These are phyloP conservation scores for Saxispiralis lemnorum DNA, from an alignment of 495 filamentous ascomycete species.

Conservation along the genomic window DNA sequence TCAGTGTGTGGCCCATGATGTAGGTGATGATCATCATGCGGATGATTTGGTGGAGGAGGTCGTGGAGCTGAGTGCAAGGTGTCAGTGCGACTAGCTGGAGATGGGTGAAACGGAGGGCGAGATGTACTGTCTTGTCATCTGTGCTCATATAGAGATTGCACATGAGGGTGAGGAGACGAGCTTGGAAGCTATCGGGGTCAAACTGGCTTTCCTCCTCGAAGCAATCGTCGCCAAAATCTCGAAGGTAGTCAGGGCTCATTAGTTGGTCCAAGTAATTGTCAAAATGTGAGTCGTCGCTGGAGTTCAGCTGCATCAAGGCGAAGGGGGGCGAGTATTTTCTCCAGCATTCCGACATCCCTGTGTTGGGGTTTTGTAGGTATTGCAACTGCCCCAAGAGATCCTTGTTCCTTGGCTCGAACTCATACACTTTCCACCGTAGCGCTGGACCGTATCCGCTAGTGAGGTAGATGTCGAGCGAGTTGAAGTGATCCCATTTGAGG, in stretches of 20 bases:
- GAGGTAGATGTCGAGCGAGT: conserved; percentile 9
- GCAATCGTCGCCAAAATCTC: conserved; percentile 16
- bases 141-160: conserved; percentile 14
- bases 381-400: conserved; percentile 19
- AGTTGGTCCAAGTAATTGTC: conserved; percentile 19
- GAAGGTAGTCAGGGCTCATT: conserved; percentile 1
- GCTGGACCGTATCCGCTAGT: conserved; percentile 12
- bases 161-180: conserved; percentile 20
- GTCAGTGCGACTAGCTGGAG: not conserved
- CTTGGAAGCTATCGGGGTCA: conserved; percentile 19
- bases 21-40: conserved; percentile 24
- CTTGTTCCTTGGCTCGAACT: conserved; percentile 19
- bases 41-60: conserved; percentile 20
- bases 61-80: conserved; percentile 4
- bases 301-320: conserved; percentile 21
- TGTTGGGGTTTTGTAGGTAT: conserved; percentile 18
- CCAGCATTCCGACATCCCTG: conserved; percentile 1
- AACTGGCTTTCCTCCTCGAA: conserved; percentile 18
- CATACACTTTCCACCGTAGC: conserved; percentile 20
- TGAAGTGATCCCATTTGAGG: conserved; percentile 9
- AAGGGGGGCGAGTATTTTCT: conserved; percentile 22
- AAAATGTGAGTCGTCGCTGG: conserved; percentile 19
- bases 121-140: conserved; percentile 18
- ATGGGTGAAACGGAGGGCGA: not conserved
- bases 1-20: conserved; percentile 26